phyloP scores from a whole-genome alignment of 768 basidiomycete genomes.

The Antrodiella citrinella region DNA sequence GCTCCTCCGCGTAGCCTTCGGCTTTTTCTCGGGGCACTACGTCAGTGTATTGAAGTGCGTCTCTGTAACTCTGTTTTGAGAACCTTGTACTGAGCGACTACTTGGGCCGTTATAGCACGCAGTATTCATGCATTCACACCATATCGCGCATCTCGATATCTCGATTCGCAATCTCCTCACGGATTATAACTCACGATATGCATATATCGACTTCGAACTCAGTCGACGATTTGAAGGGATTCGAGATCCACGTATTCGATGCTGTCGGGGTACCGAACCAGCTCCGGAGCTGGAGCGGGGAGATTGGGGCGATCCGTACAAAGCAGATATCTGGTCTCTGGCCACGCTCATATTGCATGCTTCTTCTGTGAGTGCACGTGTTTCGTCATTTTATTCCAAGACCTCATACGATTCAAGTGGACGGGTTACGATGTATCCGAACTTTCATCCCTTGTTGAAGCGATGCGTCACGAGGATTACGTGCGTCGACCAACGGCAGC shows the following conservation, averaged over 20 bases:
- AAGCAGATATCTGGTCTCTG: constrained; percentile 69
- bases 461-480: constrained; percentile 52
- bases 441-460: constrained; percentile 43
- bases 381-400: no score
- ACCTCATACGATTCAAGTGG: constrained; percentile 30
- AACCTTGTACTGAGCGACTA: no score
- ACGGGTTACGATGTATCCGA: constrained; percentile 52
- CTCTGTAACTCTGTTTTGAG: no score
- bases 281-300: constrained; percentile 62
- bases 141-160: constrained; percentile 65
- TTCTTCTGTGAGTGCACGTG: constrained; percentile 54
- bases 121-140: constrained; percentile 60
- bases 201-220: constrained; percentile 68
- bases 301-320: constrained; percentile 49
- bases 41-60: constrained; percentile 62
- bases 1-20: constrained; percentile 42
- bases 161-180: constrained; percentile 63
- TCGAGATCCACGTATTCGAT: constrained; percentile 29
- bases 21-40: constrained; percentile 47
- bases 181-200: constrained; percentile 54
- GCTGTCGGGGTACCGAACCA: constrained; percentile 52
- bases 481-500: constrained; percentile 42
- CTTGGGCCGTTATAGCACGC: constrained; percentile 46
- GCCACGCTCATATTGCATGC: constrained; percentile 56
- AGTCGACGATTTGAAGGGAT: constrained; percentile 45